These are phyloP conservation scores for Hemerocallis citrina DNA, from an alignment of 106 monocot genomes.

Conservation along the genomic window DNA sequence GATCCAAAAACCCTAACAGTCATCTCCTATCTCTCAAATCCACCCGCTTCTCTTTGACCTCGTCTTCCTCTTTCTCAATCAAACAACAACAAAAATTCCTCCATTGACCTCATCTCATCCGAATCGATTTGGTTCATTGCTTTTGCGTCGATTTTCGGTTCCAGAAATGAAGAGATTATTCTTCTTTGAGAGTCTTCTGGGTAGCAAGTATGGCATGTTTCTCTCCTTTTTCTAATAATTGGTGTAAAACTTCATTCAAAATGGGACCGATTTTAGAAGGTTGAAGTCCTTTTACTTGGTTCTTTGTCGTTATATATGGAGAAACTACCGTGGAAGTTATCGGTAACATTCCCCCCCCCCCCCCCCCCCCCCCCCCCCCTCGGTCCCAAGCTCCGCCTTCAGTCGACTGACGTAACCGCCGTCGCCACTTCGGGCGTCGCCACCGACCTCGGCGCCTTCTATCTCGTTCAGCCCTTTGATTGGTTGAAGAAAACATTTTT, in stretches of 20 bases:
- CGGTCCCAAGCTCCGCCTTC: slow-evolving; percentile 7
- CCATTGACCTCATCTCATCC: too few species aligned
- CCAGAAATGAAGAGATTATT: too few species aligned
- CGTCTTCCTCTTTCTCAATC: too few species aligned
- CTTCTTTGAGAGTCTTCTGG: not conserved
- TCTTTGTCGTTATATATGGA: slow-evolving; percentile 53
- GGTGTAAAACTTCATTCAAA: not conserved
- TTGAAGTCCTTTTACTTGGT: not conserved
- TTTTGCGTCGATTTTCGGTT: too few species aligned
- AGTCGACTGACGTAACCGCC: slow-evolving; percentile 14
- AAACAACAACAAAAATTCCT: too few species aligned
- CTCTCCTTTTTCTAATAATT: slow-evolving; percentile 4
- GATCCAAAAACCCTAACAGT: too few species aligned
- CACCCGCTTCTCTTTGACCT: too few species aligned
- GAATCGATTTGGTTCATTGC: too few species aligned
- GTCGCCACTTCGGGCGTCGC: slow-evolving; percentile 14
- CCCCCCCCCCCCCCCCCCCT: too few species aligned
- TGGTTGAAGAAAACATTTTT: slow-evolving; percentile 17
- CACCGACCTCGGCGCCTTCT: slow-evolving; percentile 5
- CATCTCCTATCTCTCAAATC: too few species aligned
- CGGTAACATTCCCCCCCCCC: slow-evolving; percentile 93
- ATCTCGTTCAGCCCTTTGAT: slow-evolving; percentile 21
- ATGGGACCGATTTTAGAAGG: slow-evolving; percentile 1
- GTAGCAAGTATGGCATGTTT: not conserved
- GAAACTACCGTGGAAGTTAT: slow-evolving; percentile 87